Evolutionary conservation across 139 green algal species (phyloP).

Genomic region (Nannochloris sp.): DNA sequence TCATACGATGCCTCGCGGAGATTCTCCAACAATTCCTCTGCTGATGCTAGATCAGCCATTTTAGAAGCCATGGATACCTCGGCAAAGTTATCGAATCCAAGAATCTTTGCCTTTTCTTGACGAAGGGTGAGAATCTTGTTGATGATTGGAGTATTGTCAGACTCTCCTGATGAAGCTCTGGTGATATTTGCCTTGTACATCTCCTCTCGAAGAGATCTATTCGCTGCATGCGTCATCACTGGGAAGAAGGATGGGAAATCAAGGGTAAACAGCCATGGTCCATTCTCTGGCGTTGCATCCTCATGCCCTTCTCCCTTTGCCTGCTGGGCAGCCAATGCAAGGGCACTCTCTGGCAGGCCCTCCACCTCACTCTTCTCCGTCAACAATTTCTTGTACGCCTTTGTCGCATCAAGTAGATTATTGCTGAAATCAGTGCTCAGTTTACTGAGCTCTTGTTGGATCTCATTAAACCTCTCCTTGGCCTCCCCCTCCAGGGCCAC

Average conservation of each 20-base stretch:
- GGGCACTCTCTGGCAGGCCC: constrained; percentile 65
- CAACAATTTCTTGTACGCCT: constrained; percentile 75
- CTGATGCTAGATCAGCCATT: constrained; percentile 72
- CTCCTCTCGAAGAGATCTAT: constrained; percentile 80
- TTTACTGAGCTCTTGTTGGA: constrained; percentile 83
- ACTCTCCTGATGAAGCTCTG: constrained; percentile 58
- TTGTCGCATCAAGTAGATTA: constrained; percentile 78
- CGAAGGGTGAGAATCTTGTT: constrained; percentile 68
- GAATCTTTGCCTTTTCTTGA: constrained; percentile 79
- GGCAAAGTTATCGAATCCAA: constrained; percentile 80
- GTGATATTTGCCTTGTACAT: constrained; percentile 88
- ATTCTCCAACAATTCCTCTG: constrained; percentile 84
- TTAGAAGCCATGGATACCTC: constrained; percentile 77
- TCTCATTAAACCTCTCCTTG: constrained; percentile 89
- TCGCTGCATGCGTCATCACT: constrained; percentile 79
- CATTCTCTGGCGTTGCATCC: constrained; percentile 63
- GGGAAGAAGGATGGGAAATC: constrained; percentile 86
- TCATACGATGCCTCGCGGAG: constrained; percentile 59
- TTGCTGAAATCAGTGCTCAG: constrained; percentile 63
- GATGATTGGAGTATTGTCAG: constrained; percentile 89
- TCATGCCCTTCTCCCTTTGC: constrained; percentile 56
- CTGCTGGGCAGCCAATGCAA: constrained; percentile 57
- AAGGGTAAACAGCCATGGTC: constrained; percentile 91
- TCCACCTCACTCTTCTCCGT: constrained; percentile 69
- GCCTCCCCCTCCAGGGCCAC: constrained; percentile 73